Evolutionary conservation across 2,329 filamentous ascomycete genomes (phyloP).

Genomic region (Claviceps monticola): DNA sequence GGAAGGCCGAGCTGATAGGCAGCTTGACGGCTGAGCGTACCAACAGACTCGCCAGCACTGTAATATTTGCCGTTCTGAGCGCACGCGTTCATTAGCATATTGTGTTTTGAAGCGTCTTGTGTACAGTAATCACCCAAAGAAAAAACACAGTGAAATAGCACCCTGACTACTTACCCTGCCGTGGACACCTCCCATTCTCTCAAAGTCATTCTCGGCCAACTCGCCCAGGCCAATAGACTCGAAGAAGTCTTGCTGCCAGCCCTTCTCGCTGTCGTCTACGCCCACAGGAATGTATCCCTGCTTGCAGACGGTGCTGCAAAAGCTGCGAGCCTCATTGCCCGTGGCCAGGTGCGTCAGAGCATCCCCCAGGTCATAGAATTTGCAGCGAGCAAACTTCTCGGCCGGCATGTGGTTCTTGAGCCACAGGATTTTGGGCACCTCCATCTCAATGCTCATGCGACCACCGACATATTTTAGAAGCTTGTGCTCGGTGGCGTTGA

Average conservation of each 20-base stretch:
- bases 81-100: neutral
- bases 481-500: constrained; percentile 87
- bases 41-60: constrained; percentile 84
- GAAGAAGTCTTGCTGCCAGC: constrained; percentile 95
- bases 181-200: constrained; percentile 86
- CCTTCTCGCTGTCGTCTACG: constrained; percentile 91
- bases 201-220: constrained; percentile 73
- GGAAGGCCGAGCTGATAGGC: constrained; percentile 72
- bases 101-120: neutral
- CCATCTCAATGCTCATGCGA: constrained; percentile 99
- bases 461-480: constrained; percentile 91
- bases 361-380: constrained; percentile 92
- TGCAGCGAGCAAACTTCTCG: constrained; percentile 80
- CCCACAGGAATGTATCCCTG: constrained; percentile 95
- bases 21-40: constrained; percentile 70
- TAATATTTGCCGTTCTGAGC: constrained; percentile 76
- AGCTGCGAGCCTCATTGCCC: constrained; percentile 80
- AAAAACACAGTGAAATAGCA: too few relatives aligned
- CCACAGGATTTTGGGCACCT: constrained; percentile 97
- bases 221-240: constrained; percentile 75
- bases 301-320: constrained; percentile 93
- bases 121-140: neutral
- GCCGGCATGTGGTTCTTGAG: constrained; percentile 96
- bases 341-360: constrained; percentile 90
- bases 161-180: constrained; percentile 51